Percentiles rank a stretch among this genome's conserved stretches.
Evolutionary conservation across 108 stramenopile species (phyloP).

Genomic region (Nitzschia sp.): DNA sequence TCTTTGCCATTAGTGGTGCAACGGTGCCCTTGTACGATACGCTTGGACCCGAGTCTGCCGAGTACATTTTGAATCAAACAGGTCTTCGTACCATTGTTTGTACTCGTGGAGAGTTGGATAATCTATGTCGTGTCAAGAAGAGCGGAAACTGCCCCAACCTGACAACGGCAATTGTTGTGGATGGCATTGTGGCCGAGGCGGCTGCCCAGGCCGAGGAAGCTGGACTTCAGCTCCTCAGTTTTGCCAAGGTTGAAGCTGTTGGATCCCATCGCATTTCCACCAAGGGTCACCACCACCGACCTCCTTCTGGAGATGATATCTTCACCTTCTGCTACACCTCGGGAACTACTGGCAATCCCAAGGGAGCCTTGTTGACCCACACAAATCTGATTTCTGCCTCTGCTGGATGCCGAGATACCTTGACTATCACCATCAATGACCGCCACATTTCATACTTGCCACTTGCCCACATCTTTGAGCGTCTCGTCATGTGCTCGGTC

Average conservation of each 20-base stretch:
- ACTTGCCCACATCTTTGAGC: constrained; percentile 95
- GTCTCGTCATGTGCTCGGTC: constrained; percentile 61
- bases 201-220: constrained; percentile 50
- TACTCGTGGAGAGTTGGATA: constrained; percentile 60
- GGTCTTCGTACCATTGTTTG: constrained; percentile 77
- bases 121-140: constrained; percentile 71
- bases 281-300: constrained; percentile 52
- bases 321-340: constrained; percentile 74
- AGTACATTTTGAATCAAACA: constrained; percentile 88
- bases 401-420: constrained; percentile 37
- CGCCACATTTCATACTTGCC: constrained; percentile 95
- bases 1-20: constrained; percentile 70
- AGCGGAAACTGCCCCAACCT: constrained; percentile 51
- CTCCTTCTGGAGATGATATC: constrained; percentile 70
- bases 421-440: constrained; percentile 52
- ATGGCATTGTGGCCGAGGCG: constrained; percentile 70
- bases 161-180: constrained; percentile 54
- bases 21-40: constrained; percentile 96
- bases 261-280: constrained; percentile 73
- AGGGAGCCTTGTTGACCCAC: constrained; percentile 93
- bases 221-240: constrained; percentile 56
- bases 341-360: constrained; percentile 58
- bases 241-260: constrained; percentile 81
- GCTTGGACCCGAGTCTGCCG: constrained; percentile 85
- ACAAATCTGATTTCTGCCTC: constrained; percentile 74